A percentile compares a stretch with the other conserved stretches of the same genome.
Conservation (phyloP, 208 protist species). For the Leptomonas seymouri region DNA sequence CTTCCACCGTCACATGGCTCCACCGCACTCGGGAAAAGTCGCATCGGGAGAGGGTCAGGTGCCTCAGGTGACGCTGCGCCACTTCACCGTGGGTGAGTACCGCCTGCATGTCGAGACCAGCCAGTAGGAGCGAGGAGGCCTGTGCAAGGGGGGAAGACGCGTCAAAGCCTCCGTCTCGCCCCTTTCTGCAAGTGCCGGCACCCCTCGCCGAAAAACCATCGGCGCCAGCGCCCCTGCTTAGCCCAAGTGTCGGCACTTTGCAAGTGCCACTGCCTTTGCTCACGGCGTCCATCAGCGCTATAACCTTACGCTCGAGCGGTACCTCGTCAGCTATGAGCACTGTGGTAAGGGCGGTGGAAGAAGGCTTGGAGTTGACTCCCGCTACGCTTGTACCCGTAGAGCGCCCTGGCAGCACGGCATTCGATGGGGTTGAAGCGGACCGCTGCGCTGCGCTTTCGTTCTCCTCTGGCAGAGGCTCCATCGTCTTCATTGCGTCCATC, state of each 20-base stretch:
- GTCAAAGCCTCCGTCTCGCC: not conserved
- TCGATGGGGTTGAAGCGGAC: no score
- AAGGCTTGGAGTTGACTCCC: not conserved
- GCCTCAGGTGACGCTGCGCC: slow-evolving; percentile 27
- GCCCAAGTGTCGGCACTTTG: not conserved
- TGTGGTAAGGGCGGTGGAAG: not conserved
- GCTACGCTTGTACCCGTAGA: not conserved
- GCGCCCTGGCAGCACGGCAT: not conserved
- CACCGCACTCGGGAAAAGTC: slow-evolving; percentile 66
- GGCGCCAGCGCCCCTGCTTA: no score
- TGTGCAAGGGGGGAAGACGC: slow-evolving; percentile 1
- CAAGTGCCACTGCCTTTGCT: not conserved
- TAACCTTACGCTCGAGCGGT: slow-evolving; percentile 26
- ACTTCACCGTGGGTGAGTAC: slow-evolving; percentile 47
- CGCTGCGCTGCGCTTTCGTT: not conserved
- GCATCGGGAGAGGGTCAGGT: slow-evolving; percentile 46
- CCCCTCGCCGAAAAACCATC: no score
- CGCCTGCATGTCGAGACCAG: slow-evolving; percentile 70
- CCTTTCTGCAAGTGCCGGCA: no score
- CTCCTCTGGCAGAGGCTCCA: not conserved
- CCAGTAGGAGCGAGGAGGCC: slow-evolving; percentile 45
- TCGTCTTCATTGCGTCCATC: slow-evolving; percentile 14
- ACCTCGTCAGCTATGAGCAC: slow-evolving; percentile 2
- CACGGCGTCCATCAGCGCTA: slow-evolving; percentile 25
- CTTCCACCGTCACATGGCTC: slow-evolving; percentile 32